A percentile compares a stretch with the other conserved stretches of the same genome.
phyloP scores from a whole-genome alignment of 2,329 filamentous ascomycete species.

The Boeremia exigua region DNA sequence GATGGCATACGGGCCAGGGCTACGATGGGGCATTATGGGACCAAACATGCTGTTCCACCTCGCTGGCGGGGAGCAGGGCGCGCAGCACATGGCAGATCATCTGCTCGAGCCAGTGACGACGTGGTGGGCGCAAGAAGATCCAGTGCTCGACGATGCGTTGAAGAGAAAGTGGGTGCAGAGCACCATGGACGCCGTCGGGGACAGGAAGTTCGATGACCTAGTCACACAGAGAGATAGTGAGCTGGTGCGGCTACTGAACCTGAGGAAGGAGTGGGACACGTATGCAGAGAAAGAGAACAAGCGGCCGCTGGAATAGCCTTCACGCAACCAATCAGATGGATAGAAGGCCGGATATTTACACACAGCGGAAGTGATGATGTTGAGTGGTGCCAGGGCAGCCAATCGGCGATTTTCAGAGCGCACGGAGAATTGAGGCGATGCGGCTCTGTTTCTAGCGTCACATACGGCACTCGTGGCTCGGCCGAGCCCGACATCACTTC shows the following conservation, averaged over 20 bases:
- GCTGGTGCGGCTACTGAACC: slow-evolving; percentile 20
- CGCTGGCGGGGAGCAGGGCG: slow-evolving; percentile 23
- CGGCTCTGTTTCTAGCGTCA: slow-evolving; percentile 6
- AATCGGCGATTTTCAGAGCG: slow-evolving; percentile 31
- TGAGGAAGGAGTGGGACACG: slow-evolving; percentile 21
- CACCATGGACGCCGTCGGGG: slow-evolving; percentile 17
- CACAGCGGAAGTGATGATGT: too few species aligned
- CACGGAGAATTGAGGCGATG: not conserved
- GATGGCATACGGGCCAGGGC: slow-evolving; percentile 22
- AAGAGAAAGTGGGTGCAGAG: slow-evolving; percentile 26
- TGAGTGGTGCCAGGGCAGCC: not conserved
- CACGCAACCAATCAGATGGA: too few species aligned
- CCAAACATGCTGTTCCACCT: slow-evolving; percentile 23
- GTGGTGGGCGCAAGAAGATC: slow-evolving; percentile 25
- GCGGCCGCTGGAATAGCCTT: slow-evolving; percentile 48
- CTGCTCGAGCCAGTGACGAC: slow-evolving; percentile 23
- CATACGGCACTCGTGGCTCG: not conserved
- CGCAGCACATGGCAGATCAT: slow-evolving; percentile 26
- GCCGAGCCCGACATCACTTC: not conserved
- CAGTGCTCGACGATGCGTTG: slow-evolving; percentile 20
- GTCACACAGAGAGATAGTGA: slow-evolving; percentile 22
- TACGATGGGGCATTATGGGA: slow-evolving; percentile 28
- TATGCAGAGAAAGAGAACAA: slow-evolving; percentile 30
- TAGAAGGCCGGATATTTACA: too few species aligned
- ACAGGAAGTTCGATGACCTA: slow-evolving; percentile 18